phyloP scores from a whole-genome alignment of 345 rosid genomes.

The Tarenaya hassleriana region DNA sequence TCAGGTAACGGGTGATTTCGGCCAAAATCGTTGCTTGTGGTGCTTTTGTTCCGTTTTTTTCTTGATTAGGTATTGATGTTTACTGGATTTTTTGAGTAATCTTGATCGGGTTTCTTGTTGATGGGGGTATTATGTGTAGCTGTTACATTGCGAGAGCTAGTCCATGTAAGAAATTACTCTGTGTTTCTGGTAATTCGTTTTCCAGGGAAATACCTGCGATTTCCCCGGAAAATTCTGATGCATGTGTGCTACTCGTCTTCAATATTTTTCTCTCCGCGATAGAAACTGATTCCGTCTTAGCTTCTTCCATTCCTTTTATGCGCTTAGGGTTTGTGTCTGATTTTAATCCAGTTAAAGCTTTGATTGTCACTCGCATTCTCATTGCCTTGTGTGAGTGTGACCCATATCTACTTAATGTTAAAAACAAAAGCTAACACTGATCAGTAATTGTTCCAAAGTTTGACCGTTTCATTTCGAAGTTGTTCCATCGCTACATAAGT shows the following conservation, averaged over 20 bases:
- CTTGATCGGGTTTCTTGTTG: slow-evolving; percentile 5
- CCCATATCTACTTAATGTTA: too few species aligned
- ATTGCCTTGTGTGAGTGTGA: too few species aligned
- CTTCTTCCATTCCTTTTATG: too few species aligned
- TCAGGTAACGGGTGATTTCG: slow-evolving; percentile 28
- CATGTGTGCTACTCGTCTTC: slow-evolving; percentile 22
- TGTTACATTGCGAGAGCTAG: slow-evolving; percentile 5
- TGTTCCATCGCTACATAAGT: not conserved
- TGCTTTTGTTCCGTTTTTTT: not conserved
- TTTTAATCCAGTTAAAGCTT: too few species aligned
- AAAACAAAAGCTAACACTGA: too few species aligned
- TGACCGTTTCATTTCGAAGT: not conserved
- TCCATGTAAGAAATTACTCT: too few species aligned
- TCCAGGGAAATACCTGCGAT: not conserved
- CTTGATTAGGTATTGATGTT: not conserved
- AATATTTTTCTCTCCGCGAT: not conserved
- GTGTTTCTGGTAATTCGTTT: not conserved
- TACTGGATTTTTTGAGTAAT: not conserved
- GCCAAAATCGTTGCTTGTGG: not conserved
- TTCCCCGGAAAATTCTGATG: slow-evolving; percentile 10
- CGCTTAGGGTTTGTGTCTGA: too few species aligned
- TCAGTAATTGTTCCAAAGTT: too few species aligned
- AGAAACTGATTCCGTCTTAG: not conserved
- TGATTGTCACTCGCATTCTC: too few species aligned
- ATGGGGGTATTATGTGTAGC: slow-evolving; percentile 9